A percentile compares a stretch with the other conserved stretches of the same genome.
Evolutionary conservation across 345 rosid genomes (phyloP).

Genomic region (Salix caprea): DNA sequence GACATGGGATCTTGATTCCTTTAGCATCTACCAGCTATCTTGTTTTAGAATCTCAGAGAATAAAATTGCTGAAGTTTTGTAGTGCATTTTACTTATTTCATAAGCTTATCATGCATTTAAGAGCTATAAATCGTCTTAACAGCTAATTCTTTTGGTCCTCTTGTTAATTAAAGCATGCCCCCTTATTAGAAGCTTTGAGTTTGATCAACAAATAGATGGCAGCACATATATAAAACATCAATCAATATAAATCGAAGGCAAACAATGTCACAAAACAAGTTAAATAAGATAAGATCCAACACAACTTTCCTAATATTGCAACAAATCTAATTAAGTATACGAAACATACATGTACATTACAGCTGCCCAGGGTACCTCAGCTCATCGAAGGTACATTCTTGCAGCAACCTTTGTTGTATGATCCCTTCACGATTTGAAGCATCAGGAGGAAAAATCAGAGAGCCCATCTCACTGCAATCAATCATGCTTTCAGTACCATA

Average conservation of each 20-base stretch:
- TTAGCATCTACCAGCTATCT: no score
- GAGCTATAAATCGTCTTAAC: no score
- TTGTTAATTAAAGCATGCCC: no score
- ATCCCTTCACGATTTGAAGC: conserved; percentile 24
- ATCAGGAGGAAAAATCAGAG: conserved; percentile 21
- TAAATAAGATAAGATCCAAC: conserved; percentile 32
- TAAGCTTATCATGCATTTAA: no score
- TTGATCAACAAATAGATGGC: not conserved
- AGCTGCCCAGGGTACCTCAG: conserved; percentile 25
- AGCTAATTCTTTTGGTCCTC: no score
- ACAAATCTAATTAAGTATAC: not conserved
- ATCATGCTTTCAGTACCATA: conserved; percentile 6
- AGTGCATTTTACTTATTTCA: no score
- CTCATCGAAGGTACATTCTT: conserved; percentile 23
- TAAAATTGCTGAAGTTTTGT: no score
- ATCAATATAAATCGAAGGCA: conserved; percentile 1
- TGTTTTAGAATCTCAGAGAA: no score
- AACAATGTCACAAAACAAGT: conserved; percentile 6
- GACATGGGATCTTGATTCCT: no score
- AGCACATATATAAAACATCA: conserved; percentile 6
- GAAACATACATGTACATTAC: conserved; percentile 4
- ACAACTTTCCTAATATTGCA: conserved; percentile 9
- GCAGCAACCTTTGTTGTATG: conserved; percentile 22
- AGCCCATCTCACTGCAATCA: conserved; percentile 21
- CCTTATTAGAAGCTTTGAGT: no score